phyloP scores from a whole-genome alignment of 169 alveolate genomes.

The Plasmodium berghei region DNA sequence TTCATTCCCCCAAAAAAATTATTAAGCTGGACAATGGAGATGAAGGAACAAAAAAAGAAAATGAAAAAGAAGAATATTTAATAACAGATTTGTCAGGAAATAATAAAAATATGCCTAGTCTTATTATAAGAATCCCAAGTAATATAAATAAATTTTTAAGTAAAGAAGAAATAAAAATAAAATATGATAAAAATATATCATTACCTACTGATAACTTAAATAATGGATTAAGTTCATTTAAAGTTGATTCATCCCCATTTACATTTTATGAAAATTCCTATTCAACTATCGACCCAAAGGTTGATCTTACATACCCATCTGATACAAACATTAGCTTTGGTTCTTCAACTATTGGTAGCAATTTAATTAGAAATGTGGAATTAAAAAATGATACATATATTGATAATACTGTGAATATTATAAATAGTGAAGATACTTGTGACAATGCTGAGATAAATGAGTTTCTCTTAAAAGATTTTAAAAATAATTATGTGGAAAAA shows the following conservation, averaged over 20 bases:
- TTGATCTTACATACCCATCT: constrained; percentile 47
- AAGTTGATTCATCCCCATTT: constrained; percentile 17
- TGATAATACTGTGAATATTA: background rate
- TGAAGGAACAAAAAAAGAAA: constrained; percentile 30
- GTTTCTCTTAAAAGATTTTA: constrained; percentile 6
- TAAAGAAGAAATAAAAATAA: constrained; percentile 39
- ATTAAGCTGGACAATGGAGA: constrained; percentile 8
- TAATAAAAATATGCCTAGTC: constrained; percentile 61
- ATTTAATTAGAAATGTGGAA: background rate
- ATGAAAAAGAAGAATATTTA: constrained; percentile 63
- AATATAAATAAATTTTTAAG: constrained; percentile 65
- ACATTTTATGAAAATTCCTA: constrained; percentile 19
- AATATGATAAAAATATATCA: constrained; percentile 42
- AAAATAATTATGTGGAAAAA: constrained; percentile 45
- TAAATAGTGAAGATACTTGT: background rate
- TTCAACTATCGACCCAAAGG: constrained; percentile 2
- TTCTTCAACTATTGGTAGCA: background rate
- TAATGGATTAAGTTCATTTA: constrained; percentile 40
- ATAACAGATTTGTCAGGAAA: constrained; percentile 42
- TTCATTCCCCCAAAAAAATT: constrained; percentile 45
- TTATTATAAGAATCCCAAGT: constrained; percentile 40
- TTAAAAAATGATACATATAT: background rate
- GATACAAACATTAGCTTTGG: constrained; percentile 13
- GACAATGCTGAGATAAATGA: constrained; percentile 38
- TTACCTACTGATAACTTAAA: constrained; percentile 23